A percentile compares a stretch with the other conserved stretches of the same genome.
phyloP scores from a whole-genome alignment of 2,329 filamentous ascomycete genomes.

The Hypocrella siamensis region DNA sequence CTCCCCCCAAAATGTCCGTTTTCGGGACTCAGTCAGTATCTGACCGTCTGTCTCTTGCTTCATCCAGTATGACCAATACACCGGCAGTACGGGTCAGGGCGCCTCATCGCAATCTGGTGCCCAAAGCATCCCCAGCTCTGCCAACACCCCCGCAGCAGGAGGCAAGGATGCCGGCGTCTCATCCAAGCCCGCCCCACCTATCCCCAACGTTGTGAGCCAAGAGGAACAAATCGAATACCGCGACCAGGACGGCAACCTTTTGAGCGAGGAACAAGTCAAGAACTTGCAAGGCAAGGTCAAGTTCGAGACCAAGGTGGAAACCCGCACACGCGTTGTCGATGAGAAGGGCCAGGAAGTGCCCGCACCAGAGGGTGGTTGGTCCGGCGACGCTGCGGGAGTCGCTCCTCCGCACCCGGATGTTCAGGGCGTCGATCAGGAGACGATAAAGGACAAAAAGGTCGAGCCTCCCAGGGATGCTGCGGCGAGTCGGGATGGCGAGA shows the following conservation, averaged over 20 bases:
- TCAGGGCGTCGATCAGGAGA: constrained; percentile 44
- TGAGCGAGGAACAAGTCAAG: constrained; percentile 71
- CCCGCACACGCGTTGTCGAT: constrained; percentile 74
- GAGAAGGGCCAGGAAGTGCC: constrained; percentile 62
- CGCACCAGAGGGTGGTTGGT: constrained; percentile 23
- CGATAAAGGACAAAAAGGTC: constrained; percentile 24
- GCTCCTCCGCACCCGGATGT: constrained; percentile 46
- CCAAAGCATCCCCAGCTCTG: constrained; percentile 12
- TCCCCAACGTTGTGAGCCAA: constrained; percentile 32
- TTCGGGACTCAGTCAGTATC: not conserved
- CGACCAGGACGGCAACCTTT: constrained; percentile 61
- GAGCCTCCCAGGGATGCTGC: constrained; percentile 25
- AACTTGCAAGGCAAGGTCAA: constrained; percentile 81
- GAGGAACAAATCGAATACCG: constrained; percentile 89
- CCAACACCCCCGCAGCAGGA: constrained; percentile 5
- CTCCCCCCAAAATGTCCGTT: not conserved
- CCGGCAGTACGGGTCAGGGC: constrained; percentile 3
- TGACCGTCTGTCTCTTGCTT: not conserved
- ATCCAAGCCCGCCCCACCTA: constrained; percentile 32
- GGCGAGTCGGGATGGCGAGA: constrained; percentile 42
- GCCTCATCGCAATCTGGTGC: constrained; percentile 14
- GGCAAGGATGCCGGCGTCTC: constrained; percentile 20
- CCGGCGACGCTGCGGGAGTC: constrained; percentile 23
- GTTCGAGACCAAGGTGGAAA: constrained; percentile 92
- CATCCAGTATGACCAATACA: constrained; percentile 6